Evolutionary conservation across 2,329 filamentous ascomycete genomes (phyloP).

Genomic region (Nothopassalora personata): DNA sequence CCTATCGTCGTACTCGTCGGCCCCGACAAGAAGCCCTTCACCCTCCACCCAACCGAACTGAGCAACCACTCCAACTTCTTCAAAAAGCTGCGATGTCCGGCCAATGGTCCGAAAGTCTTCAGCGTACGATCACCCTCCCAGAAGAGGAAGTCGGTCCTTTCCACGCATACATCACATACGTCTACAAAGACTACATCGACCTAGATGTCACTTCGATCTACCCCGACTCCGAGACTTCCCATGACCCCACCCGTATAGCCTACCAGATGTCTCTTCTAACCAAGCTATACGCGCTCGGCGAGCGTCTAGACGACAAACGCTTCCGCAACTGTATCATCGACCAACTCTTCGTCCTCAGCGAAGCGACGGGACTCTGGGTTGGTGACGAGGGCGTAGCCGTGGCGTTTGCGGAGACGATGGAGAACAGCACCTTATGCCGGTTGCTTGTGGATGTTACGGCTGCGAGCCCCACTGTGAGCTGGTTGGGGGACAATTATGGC

Average conservation of each 20-base stretch:
- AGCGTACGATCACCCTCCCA: conserved; percentile 1
- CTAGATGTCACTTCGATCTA: background rate
- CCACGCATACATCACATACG: conserved; percentile 4
- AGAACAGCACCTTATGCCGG: conserved; percentile 1
- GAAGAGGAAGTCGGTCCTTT: background rate
- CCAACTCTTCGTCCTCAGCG: conserved; percentile 9
- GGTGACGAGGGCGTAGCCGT: background rate
- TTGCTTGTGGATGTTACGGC: conserved; percentile 3
- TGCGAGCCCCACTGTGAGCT: background rate
- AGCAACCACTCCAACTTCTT: conserved; percentile 10
- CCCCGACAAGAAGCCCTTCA: background rate
- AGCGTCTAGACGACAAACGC: too few species aligned
- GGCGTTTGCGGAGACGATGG: background rate
- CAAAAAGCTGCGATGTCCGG: background rate
- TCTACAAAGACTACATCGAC: background rate
- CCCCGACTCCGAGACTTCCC: background rate
- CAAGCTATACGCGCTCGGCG: background rate
- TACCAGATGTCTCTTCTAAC: background rate
- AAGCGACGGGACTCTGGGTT: background rate
- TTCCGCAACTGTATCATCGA: background rate
- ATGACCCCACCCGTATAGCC: background rate
- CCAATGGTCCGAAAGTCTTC: background rate
- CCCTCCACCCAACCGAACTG: conserved; percentile 7
- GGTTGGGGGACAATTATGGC: background rate
- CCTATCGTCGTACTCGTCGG: background rate